These are phyloP conservation scores for Saturnispora saitoi DNA, from an alignment of 805 yeast genomes.

Conservation along the genomic window DNA sequence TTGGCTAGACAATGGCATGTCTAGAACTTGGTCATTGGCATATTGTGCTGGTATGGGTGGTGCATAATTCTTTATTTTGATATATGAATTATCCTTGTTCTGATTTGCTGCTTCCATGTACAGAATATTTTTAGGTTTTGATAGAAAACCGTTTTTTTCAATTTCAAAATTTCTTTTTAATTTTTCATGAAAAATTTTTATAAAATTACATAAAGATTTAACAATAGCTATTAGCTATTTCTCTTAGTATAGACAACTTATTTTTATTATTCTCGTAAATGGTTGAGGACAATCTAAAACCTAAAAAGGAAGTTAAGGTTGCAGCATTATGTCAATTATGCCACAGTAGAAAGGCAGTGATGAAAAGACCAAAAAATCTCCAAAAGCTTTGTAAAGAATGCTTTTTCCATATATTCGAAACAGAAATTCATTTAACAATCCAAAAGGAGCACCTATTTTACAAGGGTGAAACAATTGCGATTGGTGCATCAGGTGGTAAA, in stretches of 20 bases:
- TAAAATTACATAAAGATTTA: background rate
- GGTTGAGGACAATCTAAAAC: background rate
- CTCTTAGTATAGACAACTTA: background rate
- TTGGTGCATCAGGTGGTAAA: conserved; percentile 98
- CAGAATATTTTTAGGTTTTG: background rate
- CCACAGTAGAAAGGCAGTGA: conserved; percentile 69
- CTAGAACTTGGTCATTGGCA: conserved; percentile 54
- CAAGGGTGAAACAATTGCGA: conserved; percentile 82
- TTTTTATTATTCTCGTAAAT: background rate
- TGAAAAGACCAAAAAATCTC: conserved; percentile 86
- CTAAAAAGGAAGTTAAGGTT: conserved; percentile 28
- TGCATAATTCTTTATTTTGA: background rate
- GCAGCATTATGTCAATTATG: conserved; percentile 72
- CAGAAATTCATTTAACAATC: conserved; percentile 91
- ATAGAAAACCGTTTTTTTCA: background rate
- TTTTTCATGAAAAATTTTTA: background rate
- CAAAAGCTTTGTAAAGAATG: conserved; percentile 87
- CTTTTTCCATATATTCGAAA: conserved; percentile 84
- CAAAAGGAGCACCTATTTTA: conserved; percentile 57
- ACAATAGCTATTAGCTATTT: background rate
- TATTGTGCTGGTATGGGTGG: conserved; percentile 45
- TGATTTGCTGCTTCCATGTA: background rate
- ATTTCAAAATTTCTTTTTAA: background rate
- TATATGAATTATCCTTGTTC: background rate
- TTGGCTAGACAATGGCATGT: conserved; percentile 54